Percentiles rank a stretch among this genome's conserved stretches.
Evolutionary conservation across 2,329 filamentous ascomycete species (phyloP).

Genomic region (Pseudogymnoascus sp.): DNA sequence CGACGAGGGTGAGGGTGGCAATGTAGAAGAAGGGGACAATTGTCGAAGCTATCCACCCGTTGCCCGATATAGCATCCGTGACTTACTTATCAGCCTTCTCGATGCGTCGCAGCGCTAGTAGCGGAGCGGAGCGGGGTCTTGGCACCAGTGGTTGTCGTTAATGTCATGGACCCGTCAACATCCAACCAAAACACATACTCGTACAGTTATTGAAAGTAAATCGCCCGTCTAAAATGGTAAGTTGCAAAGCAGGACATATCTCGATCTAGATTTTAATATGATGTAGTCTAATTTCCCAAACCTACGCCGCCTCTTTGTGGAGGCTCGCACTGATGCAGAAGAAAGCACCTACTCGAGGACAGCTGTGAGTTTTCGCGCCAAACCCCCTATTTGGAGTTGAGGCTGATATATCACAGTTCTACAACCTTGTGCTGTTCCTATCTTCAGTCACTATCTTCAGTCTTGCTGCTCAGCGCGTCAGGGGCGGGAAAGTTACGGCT

Average conservation of each 20-base stretch:
- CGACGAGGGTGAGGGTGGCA: background rate
- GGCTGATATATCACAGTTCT: slow-evolving; percentile 57
- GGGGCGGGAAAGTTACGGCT: slow-evolving; percentile 23
- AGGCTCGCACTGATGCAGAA: slow-evolving; percentile 85
- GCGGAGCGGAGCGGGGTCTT: slow-evolving; percentile 1
- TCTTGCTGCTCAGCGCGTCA: slow-evolving; percentile 81
- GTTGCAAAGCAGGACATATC: background rate
- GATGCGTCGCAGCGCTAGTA: background rate
- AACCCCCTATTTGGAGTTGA: background rate
- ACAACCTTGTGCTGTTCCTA: slow-evolving; percentile 94
- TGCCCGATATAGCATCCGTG: slow-evolving; percentile 1
- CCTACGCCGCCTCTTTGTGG: slow-evolving; percentile 89
- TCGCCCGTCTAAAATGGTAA: background rate
- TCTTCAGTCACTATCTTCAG: slow-evolving; percentile 93
- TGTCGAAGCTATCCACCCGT: slow-evolving; percentile 2
- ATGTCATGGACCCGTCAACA: background rate
- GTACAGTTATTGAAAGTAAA: background rate
- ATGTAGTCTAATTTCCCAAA: slow-evolving; percentile 64
- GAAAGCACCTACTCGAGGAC: slow-evolving; percentile 90
- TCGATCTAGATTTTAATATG: background rate
- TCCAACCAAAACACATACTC: background rate
- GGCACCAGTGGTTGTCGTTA: background rate
- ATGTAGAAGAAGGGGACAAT: background rate
- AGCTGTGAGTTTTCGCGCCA: slow-evolving; percentile 54
- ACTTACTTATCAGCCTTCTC: slow-evolving; percentile 4